Percentiles rank a stretch among this genome's conserved stretches.
Conservation (phyloP, 768 basidiomycete species). For the Lactifluus rugatus region DNA sequence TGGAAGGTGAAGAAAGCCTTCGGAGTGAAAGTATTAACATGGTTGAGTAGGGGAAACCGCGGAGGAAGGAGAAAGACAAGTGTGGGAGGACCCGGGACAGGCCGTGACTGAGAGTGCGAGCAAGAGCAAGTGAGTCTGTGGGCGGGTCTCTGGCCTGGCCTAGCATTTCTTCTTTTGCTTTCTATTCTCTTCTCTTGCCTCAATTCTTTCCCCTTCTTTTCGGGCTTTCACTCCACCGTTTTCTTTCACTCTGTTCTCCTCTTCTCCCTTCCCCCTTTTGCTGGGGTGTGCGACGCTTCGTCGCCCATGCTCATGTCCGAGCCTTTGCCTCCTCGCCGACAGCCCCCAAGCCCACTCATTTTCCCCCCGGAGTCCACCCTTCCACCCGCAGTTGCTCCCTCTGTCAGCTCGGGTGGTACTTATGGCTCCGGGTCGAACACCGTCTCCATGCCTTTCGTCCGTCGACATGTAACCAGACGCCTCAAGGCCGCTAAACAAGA, state of each 20-base stretch:
- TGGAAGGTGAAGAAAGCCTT: neutral
- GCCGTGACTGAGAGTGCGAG: neutral
- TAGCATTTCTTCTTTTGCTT: neutral
- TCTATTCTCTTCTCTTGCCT: conserved; percentile 13
- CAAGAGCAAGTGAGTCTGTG: too few relatives aligned
- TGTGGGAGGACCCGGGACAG: conserved; percentile 10
- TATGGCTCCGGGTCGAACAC: conserved; percentile 55
- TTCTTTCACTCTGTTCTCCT: conserved; percentile 13
- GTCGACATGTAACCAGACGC: conserved; percentile 86
- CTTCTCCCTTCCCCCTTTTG: neutral
- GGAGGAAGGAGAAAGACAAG: neutral
- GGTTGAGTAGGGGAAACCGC: neutral
- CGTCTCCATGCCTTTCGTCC: conserved; percentile 86
- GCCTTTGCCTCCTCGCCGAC: conserved; percentile 28
- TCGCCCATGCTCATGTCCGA: conserved; percentile 30
- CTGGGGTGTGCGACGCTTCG: conserved; percentile 14
- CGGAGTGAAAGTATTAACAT: neutral
- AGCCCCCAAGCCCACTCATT: conserved; percentile 71
- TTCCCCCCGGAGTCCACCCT: conserved; percentile 58
- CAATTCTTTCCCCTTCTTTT: conserved; percentile 13
- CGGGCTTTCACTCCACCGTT: neutral
- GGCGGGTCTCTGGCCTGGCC: too few relatives aligned
- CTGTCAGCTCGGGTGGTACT: conserved; percentile 26
- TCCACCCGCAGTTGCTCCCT: conserved; percentile 23
- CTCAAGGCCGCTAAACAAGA: conserved; percentile 90